Percentiles rank a stretch among this genome's conserved stretches.
phyloP scores from a whole-genome alignment of 1,284 basidiomycete genomes.

The Marasmius sp. region DNA sequence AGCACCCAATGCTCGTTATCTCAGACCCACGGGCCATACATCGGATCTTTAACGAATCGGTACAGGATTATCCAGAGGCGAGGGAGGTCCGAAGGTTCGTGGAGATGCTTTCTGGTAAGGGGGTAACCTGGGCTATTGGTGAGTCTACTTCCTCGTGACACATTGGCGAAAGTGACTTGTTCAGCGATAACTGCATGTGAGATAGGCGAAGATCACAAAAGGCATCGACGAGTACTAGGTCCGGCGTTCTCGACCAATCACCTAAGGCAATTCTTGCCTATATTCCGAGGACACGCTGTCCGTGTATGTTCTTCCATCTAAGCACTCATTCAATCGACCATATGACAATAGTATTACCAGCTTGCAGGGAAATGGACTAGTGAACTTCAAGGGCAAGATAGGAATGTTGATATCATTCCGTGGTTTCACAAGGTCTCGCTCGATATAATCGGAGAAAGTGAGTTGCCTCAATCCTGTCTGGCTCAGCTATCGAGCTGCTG shows the following conservation, averaged over 20 bases:
- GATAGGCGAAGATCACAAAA: not conserved
- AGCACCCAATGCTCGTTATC: not conserved
- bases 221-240: not conserved
- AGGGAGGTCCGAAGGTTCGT: not conserved
- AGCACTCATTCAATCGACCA: too few species aligned
- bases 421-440: not conserved
- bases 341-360: not conserved
- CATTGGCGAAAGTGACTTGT: not conserved
- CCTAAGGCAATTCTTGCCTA: not conserved
- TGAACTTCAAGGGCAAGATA: not conserved
- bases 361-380: not conserved
- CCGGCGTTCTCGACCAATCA: constrained; percentile 1
- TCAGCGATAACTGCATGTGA: too few species aligned
- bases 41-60: not conserved
- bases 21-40: not conserved
- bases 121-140: not conserved
- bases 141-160: not conserved
- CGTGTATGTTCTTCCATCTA: not conserved
- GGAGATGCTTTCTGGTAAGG: not conserved
- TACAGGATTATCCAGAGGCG: not conserved
- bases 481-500: not conserved
- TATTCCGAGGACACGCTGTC: not conserved
- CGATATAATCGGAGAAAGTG: constrained; percentile 2
- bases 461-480: not conserved
- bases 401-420: not conserved